phyloP scores from a whole-genome alignment of 768 basidiomycete genomes.

The Panaeolus cyanescens region DNA sequence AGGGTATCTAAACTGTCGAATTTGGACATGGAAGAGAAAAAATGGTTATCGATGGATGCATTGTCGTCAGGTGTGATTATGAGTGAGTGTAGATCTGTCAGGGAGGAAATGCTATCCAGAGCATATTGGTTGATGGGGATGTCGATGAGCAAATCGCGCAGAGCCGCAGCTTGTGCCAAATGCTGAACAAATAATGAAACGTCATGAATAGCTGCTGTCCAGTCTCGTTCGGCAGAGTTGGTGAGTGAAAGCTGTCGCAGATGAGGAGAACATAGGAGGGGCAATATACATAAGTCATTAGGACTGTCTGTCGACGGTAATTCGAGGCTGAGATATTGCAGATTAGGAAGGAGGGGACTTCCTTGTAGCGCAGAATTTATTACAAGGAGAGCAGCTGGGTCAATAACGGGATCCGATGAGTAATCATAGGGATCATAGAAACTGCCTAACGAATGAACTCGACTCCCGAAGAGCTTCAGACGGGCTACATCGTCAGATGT shows the following conservation, averaged over 20 bases:
- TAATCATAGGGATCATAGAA: neutral
- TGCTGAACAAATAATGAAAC: neutral
- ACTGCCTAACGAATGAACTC: neutral
- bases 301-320: neutral
- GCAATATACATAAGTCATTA: neutral
- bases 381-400: neutral
- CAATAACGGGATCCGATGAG: neutral
- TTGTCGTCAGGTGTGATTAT: neutral
- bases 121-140: neutral
- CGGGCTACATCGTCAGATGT: neutral
- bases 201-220: neutral
- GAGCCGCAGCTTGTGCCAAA: neutral
- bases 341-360: neutral
- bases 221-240: neutral
- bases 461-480: neutral
- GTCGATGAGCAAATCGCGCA: neutral
- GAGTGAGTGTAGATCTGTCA: neutral
- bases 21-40: neutral
- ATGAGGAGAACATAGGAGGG: neutral
- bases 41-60: neutral
- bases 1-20: neutral
- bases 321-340: neutral
- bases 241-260: neutral
- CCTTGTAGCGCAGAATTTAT: neutral
- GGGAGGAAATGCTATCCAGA: neutral